phyloP scores from a whole-genome alignment of 23 red algal genomes.

The Gracilaria caudata region DNA sequence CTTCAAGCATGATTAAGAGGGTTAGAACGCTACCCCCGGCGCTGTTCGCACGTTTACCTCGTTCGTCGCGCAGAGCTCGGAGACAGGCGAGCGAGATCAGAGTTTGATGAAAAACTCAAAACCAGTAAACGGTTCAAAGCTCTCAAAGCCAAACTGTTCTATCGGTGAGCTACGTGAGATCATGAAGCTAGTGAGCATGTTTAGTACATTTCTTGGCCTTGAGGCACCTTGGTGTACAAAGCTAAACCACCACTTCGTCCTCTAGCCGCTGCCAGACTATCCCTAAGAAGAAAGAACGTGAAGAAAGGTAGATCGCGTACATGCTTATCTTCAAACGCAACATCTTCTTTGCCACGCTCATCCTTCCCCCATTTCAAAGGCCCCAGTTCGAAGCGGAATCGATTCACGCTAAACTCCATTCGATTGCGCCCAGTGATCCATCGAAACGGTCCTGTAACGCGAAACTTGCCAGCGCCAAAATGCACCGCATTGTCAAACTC shows the following conservation, averaged over 20 bases:
- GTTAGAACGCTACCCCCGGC: too few relatives aligned
- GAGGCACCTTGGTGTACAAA: constrained; percentile 42
- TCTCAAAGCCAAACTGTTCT: too few relatives aligned
- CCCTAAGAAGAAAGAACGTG: constrained; percentile 57
- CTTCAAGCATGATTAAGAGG: too few relatives aligned
- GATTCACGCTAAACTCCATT: constrained; percentile 45
- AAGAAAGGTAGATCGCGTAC: constrained; percentile 67
- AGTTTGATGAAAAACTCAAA: too few relatives aligned
- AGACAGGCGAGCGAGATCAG: too few relatives aligned
- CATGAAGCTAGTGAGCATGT: not conserved
- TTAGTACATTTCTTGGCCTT: constrained; percentile 25
- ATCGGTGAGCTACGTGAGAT: not conserved
- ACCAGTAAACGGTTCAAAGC: too few relatives aligned
- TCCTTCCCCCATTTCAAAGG: constrained; percentile 37
- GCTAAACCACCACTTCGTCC: constrained; percentile 64
- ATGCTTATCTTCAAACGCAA: constrained; percentile 7
- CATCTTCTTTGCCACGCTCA: constrained; percentile 22
- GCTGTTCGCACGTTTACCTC: too few relatives aligned
- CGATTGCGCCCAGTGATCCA: constrained; percentile 45
- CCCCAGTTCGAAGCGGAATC: constrained; percentile 10
- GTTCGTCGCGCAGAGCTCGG: too few relatives aligned
- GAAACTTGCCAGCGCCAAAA: constrained; percentile 16
- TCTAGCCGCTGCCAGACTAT: constrained; percentile 47
- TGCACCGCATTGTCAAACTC: constrained; percentile 68
- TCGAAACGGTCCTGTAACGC: constrained; percentile 47